Base-by-base conservation (phyloP, 306 rosid species). In the Vigna mungo region DNA sequence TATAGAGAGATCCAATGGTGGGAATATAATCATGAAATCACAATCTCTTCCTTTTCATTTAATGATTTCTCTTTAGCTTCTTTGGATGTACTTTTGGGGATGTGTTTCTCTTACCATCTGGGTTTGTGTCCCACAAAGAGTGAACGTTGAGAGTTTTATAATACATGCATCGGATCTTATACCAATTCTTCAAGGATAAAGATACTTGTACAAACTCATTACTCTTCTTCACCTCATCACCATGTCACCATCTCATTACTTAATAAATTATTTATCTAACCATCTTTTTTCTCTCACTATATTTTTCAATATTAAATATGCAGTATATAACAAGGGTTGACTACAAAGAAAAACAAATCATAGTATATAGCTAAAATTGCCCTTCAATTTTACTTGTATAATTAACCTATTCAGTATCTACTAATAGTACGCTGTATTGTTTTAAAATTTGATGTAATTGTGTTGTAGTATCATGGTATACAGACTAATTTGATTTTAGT, bases 141-240 rank as follows among this genome's bases (percentile, higher is more conserved):
- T 49, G 68, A 68, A 84, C 47, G 44, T 55, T 77, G 53, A 21
- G 71, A 49, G 65, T 52, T 51, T 75, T 76, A 52, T 62, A 71
- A 52, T 20, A 64, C 61, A 64, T 66, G 87, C 92, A 80, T 85
- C 66, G 88, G 92, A 88, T 88, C 92, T 85, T 74, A 74, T 55
- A 25, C 4, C 72, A 43, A 20, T 4, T 65, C 46, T 17, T 43
- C 54, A 68, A 13, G 20, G 55, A 67, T 21, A 65, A 41, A 65
- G 52, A 41, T 65, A 41, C 71, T 66, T 20, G 53, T 66, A 43
- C 71, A 41, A 20, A 66, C 53, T 64, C 9, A n/a, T 17, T 66
- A 66, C 53, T 20, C 53, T 41, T 11, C 53, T 43, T 66, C 20
- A 65, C 43, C 9, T 66, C 36, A 20, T 41, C 4, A 66, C 30